A percentile compares a stretch with the other conserved stretches of the same genome.
These are phyloP conservation scores for Hyaloscypha hepaticicola DNA, from an alignment of 495 filamentous ascomycete species.

Conservation along the genomic window DNA sequence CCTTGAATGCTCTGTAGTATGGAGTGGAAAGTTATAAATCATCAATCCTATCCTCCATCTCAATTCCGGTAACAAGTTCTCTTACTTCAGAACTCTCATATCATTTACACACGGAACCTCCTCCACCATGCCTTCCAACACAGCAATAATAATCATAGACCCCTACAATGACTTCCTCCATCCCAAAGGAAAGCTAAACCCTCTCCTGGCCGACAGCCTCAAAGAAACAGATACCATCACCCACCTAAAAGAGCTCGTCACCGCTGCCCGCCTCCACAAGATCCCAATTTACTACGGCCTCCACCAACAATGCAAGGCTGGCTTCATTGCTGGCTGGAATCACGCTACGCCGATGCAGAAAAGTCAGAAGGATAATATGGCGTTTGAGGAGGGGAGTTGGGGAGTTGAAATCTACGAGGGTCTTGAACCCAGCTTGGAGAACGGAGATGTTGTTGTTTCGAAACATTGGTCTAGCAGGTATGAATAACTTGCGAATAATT, in stretches of 20 bases:
- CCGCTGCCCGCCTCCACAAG: slow-evolving; percentile 21
- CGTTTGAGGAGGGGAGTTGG: slow-evolving; percentile 33
- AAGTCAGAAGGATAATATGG: slow-evolving; percentile 16
- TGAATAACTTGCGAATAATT: background rate
- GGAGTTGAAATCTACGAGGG: slow-evolving; percentile 33
- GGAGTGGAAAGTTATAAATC: background rate
- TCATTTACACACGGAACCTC: background rate
- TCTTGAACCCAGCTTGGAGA: slow-evolving; percentile 29
- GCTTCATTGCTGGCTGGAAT: slow-evolving; percentile 28
- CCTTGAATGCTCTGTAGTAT: background rate
- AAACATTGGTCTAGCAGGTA: slow-evolving; percentile 33
- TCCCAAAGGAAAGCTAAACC: slow-evolving; percentile 30
- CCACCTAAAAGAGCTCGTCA: slow-evolving; percentile 28
- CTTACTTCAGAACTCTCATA: background rate
- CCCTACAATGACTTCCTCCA: slow-evolving; percentile 37
- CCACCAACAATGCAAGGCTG: slow-evolving; percentile 30
- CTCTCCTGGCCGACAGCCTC: slow-evolving; percentile 21
- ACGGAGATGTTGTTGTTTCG: slow-evolving; percentile 33
- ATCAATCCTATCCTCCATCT: background rate
- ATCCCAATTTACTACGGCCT: slow-evolving; percentile 36
- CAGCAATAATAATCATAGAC: slow-evolving; percentile 32
- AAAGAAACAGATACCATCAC: slow-evolving; percentile 26
- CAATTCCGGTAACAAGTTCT: too few relatives aligned
- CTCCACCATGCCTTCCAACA: slow-evolving; percentile 11
- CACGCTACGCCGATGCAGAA: slow-evolving; percentile 25